Base-by-base conservation (phyloP, 2,329 filamentous ascomycete species). In the Didymosphaeria variabile region DNA sequence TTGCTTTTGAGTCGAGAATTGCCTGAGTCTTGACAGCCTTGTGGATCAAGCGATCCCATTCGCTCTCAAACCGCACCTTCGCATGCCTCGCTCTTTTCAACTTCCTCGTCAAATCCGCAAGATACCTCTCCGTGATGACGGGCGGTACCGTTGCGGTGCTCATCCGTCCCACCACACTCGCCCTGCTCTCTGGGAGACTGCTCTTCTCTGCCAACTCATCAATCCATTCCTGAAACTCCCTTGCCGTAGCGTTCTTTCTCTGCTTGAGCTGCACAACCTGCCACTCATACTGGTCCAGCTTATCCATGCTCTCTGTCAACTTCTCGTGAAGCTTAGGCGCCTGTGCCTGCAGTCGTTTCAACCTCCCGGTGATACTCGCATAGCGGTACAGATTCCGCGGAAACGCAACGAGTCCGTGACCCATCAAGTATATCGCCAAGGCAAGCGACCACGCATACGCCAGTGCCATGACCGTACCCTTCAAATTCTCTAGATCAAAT, bases 391-490 rank as follows among this genome's bases (percentile, higher is more conserved):
- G 82, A 40, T 87, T 87, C 66, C 94, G 86, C 0, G 95, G 95
- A 59, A 99, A 91, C 1, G 94, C 91, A 34, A 99, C 95, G 29
- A 99, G 84, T 8, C 95, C 95, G 78, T 99, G 95, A 7, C 95
- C 95, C 94, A 99, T 98, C 44, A 99, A 85, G 73, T 97, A 98
- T 64, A 99, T 97, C 49, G 94, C 95, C 55, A 98, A 84, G 5
- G 94, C 85, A 69, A 99, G 81, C 70, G 94, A 93, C 91, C 94
- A 98, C 62, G 93, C 92, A 78, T 99, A 99, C 40, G 94, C 92
- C 61, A 98, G 83, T 15, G 95, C 94, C 92, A 99, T 97, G 65
- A 97, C 85, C 44, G 96, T 83, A 38, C 87, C 90, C 81, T 97
- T 97, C 68, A 98, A 84, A 0, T 90, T 90, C 2, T 83, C 84